Percentiles rank a stretch among this genome's conserved stretches.
These are phyloP conservation scores for Venturia asperata DNA, from an alignment of 2,329 filamentous ascomycete species.

Conservation along the genomic window DNA sequence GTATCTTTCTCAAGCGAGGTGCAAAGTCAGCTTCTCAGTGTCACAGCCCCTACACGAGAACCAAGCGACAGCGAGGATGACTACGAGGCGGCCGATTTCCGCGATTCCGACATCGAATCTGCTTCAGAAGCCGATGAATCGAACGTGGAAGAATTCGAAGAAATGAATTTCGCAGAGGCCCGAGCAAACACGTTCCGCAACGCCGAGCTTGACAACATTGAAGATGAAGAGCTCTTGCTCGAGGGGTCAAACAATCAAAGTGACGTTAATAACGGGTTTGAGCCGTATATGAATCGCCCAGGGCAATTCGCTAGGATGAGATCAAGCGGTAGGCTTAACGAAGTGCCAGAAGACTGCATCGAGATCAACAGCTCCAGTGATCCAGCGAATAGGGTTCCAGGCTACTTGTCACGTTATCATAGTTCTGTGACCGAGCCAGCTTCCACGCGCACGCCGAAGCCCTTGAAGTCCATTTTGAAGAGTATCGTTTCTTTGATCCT, in stretches of 20 bases:
- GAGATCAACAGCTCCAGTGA: not conserved
- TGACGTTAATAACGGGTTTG: not conserved
- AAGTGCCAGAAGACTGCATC: slow-evolving; percentile 5
- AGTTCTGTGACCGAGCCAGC: slow-evolving; percentile 3
- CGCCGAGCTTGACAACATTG: slow-evolving; percentile 4
- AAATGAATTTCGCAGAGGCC: not conserved
- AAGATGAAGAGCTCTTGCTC: slow-evolving; percentile 5
- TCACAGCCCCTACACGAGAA: slow-evolving; percentile 6
- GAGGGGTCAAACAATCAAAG: not conserved
- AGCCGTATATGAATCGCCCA: not conserved
- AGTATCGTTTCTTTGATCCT: not conserved
- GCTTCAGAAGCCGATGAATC: not conserved
- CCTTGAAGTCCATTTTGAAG: slow-evolving; percentile 11
- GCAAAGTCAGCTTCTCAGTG: not conserved
- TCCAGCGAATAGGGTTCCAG: not conserved
- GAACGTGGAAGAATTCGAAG: not conserved
- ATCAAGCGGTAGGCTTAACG: slow-evolving; percentile 2
- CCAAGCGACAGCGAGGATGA: slow-evolving; percentile 6
- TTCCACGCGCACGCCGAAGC: not conserved
- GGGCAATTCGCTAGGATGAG: slow-evolving; percentile 7
- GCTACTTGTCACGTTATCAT: not conserved
- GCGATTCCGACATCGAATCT: not conserved
- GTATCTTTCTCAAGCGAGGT: slow-evolving; percentile 1
- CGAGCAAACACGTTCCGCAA: not conserved
- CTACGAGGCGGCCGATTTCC: not conserved